Conservation (phyloP, 768 basidiomycete species). For the Candolleomyces aberdarensis region DNA sequence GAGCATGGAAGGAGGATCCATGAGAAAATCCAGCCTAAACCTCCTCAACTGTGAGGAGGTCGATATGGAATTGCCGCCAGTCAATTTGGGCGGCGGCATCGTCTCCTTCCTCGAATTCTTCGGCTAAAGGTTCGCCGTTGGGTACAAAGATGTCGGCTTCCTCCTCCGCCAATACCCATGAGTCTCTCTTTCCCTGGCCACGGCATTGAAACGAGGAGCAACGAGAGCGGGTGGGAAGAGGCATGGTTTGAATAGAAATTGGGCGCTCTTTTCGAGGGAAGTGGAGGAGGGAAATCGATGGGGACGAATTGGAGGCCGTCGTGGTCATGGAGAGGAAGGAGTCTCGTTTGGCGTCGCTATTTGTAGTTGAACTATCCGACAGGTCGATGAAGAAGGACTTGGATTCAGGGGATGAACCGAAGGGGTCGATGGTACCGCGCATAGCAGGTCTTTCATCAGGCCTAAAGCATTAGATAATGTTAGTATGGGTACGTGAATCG, state of each 20-base stretch:
- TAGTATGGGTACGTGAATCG: background rate
- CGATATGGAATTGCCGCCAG: slow-evolving; percentile 57
- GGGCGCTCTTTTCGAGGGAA: slow-evolving; percentile 17
- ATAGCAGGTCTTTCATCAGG: background rate
- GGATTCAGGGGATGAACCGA: slow-evolving; percentile 37
- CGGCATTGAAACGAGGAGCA: slow-evolving; percentile 24
- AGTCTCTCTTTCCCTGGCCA: slow-evolving; percentile 25
- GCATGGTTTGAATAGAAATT: slow-evolving; percentile 25
- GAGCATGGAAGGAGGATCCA: background rate
- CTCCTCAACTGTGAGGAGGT: slow-evolving; percentile 33
- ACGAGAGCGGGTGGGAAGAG: slow-evolving; percentile 22
- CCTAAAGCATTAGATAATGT: background rate
- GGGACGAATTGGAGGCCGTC: slow-evolving; percentile 29
- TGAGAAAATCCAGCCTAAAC: background rate
- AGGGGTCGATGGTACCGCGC: slow-evolving; percentile 33
- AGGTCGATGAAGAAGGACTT: slow-evolving; percentile 40
- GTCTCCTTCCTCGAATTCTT: slow-evolving; percentile 27
- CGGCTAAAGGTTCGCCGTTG: slow-evolving; percentile 14
- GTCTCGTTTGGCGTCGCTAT: slow-evolving; percentile 27
- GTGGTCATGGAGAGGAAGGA: slow-evolving; percentile 43
- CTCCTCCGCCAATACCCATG: slow-evolving; percentile 41
- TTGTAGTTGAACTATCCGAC: slow-evolving; percentile 19
- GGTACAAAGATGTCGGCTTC: slow-evolving; percentile 18
- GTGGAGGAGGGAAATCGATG: slow-evolving; percentile 14
- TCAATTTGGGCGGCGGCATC: slow-evolving; percentile 40